These are phyloP conservation scores for Phanerodontia chrysosporium DNA, from an alignment of 768 basidiomycete species.

Conservation along the genomic window DNA sequence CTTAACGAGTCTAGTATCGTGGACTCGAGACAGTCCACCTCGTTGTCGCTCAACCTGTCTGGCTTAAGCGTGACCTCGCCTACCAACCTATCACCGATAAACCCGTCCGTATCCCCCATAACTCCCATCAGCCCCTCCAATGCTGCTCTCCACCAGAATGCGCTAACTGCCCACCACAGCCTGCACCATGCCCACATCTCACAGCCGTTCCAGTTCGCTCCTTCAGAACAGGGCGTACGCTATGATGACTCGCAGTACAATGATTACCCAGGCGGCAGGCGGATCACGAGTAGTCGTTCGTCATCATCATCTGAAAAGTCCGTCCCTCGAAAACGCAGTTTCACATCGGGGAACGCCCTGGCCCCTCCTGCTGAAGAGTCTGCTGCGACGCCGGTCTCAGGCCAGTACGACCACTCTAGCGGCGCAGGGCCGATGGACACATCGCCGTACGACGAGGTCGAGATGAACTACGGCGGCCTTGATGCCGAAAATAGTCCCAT, in stretches of 20 bases:
- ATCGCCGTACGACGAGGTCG: slow-evolving; percentile 56
- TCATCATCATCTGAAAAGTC: slow-evolving; percentile 51
- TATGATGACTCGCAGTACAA: slow-evolving; percentile 28
- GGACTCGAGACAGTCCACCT: slow-evolving; percentile 26
- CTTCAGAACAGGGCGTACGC: slow-evolving; percentile 29
- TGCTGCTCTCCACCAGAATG: slow-evolving; percentile 36
- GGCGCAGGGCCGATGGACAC: slow-evolving; percentile 25
- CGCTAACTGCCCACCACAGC: slow-evolving; percentile 36
- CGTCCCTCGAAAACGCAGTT: slow-evolving; percentile 65
- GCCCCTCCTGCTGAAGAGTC: slow-evolving; percentile 29
- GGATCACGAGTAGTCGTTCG: slow-evolving; percentile 34
- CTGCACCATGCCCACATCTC: slow-evolving; percentile 18
- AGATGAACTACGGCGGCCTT: slow-evolving; percentile 41
- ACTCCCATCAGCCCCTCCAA: slow-evolving; percentile 61
- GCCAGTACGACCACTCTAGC: slow-evolving; percentile 26
- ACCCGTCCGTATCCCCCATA: slow-evolving; percentile 41
- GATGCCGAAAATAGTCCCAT: slow-evolving; percentile 48
- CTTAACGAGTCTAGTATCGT: slow-evolving; percentile 22
- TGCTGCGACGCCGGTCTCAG: slow-evolving; percentile 10
- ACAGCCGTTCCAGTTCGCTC: slow-evolving; percentile 49
- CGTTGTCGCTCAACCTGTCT: slow-evolving; percentile 65
- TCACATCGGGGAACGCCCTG: slow-evolving; percentile 42
- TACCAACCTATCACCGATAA: slow-evolving; percentile 60
- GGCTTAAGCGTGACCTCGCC: slow-evolving; percentile 65
- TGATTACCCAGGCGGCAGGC: slow-evolving; percentile 29